These are phyloP conservation scores for Populus nigra DNA, from an alignment of 345 rosid species.

Conservation along the genomic window DNA sequence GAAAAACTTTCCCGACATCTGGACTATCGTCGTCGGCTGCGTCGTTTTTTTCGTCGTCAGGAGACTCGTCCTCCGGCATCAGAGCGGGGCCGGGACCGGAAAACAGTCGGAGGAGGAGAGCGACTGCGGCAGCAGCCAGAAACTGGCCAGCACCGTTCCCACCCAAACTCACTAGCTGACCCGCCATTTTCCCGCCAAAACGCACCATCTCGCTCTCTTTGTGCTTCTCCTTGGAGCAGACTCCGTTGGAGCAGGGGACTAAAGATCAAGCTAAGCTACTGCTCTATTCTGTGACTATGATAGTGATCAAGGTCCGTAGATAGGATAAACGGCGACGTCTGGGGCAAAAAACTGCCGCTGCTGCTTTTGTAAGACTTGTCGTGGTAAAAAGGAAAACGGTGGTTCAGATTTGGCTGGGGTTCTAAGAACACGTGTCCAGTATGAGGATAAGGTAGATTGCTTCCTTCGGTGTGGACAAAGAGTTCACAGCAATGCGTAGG, in stretches of 20 bases:
- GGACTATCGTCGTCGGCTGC: slow-evolving; percentile 34
- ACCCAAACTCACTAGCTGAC: slow-evolving; percentile 54
- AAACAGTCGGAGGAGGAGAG: slow-evolving; percentile 69
- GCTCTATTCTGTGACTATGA: too few species aligned
- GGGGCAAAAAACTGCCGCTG: too few species aligned
- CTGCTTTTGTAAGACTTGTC: not conserved
- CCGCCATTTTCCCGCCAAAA: slow-evolving; percentile 71
- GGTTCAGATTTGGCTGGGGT: not conserved
- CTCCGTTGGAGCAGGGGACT: too few species aligned
- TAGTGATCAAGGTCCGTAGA: too few species aligned
- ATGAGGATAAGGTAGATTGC: slow-evolving; percentile 5
- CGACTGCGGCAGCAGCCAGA: slow-evolving; percentile 73
- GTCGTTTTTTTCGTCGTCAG: slow-evolving; percentile 26
- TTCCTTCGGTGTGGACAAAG: too few species aligned
- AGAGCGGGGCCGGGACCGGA: slow-evolving; percentile 77
- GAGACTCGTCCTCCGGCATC: slow-evolving; percentile 45
- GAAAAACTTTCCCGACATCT: slow-evolving; percentile 44
- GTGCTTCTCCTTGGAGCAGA: too few species aligned
- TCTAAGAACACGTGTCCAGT: slow-evolving; percentile 5
- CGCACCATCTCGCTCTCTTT: slow-evolving; percentile 32
- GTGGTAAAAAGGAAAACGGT: not conserved
- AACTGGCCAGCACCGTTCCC: slow-evolving; percentile 69
- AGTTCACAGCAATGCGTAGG: too few species aligned
- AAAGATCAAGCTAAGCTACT: too few species aligned
- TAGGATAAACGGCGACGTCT: not conserved